A percentile compares a stretch with the other conserved stretches of the same genome.
Evolutionary conservation across 148 eudicot genomes (phyloP).

Genomic region (Silene uniflora): DNA sequence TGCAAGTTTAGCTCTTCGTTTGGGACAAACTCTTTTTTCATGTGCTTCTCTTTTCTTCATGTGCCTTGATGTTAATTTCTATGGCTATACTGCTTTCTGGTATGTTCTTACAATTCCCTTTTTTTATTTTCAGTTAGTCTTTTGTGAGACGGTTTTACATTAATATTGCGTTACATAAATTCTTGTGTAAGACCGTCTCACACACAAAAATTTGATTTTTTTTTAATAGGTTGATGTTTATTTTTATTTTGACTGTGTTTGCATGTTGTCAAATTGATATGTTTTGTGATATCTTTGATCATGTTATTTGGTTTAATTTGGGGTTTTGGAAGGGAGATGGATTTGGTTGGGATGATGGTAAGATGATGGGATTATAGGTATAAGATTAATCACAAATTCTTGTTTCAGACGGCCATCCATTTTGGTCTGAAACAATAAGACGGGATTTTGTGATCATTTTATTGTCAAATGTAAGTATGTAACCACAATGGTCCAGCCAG

Average conservation of each 20-base stretch:
- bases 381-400: too few relatives aligned
- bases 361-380: background rate
- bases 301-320: background rate
- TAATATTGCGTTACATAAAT: too few relatives aligned
- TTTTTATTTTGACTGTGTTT: too few relatives aligned
- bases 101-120: conserved; percentile 19
- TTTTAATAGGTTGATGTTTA: too few relatives aligned
- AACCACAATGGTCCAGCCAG: too few relatives aligned
- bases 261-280: too few relatives aligned
- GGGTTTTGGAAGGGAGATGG: background rate
- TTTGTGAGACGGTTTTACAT: background rate
- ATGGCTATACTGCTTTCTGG: conserved; percentile 73
- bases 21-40: conserved; percentile 66
- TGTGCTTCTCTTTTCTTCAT: conserved; percentile 75
- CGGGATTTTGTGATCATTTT: too few relatives aligned
- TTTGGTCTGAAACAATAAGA: too few relatives aligned
- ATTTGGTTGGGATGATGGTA: background rate
- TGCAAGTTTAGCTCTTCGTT: conserved; percentile 64
- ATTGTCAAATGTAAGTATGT: too few relatives aligned
- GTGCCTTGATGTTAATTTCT: conserved; percentile 68
- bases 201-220: too few relatives aligned
- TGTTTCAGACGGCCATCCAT: too few relatives aligned
- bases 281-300: background rate
- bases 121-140: background rate
- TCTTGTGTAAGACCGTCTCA: too few relatives aligned